phyloP scores from a whole-genome alignment of 2,329 filamentous ascomycete genomes.

The Aspergillaceae sp. region DNA sequence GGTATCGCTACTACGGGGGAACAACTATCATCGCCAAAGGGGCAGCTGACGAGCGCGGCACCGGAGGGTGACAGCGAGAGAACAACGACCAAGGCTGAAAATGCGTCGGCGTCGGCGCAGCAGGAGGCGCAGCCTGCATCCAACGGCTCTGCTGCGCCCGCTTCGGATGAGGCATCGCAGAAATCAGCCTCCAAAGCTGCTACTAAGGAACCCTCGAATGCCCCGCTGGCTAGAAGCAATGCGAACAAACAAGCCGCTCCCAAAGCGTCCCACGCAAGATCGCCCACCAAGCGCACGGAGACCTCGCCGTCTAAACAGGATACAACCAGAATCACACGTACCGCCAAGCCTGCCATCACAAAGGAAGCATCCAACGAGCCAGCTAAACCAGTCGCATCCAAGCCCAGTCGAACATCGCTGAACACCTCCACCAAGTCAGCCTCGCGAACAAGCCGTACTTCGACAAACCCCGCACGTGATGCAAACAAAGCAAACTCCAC shows the following conservation, averaged over 20 bases:
- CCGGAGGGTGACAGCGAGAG: conserved; percentile 7
- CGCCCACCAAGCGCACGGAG: conserved; percentile 13
- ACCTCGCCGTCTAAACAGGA: conserved; percentile 14
- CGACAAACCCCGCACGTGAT: conserved; percentile 13
- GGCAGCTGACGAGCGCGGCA: conserved; percentile 2
- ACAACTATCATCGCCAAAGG: conserved; percentile 9
- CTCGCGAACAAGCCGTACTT: conserved; percentile 19
- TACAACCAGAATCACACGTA: conserved; percentile 10
- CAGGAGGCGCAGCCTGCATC: conserved; percentile 11
- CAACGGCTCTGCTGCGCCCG: conserved; percentile 3
- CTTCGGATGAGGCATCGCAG: conserved; percentile 6
- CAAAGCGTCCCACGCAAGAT: conserved; percentile 16
- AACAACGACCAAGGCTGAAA: conserved; percentile 4
- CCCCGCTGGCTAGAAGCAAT: conserved; percentile 15
- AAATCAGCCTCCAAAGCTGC: conserved; percentile 17
- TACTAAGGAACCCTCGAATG: conserved; percentile 25
- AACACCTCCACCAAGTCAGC: conserved; percentile 21
- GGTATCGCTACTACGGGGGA: conserved; percentile 8
- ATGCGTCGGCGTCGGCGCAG: conserved; percentile 5
- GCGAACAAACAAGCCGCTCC: conserved; percentile 9
- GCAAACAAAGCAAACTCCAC: conserved; percentile 19
- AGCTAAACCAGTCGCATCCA: conserved; percentile 19
- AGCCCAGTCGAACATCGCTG: conserved; percentile 24
- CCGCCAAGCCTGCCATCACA: conserved; percentile 17
- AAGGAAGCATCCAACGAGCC: conserved; percentile 16